phyloP scores from a whole-genome alignment of 176 grass and related monocot species.

The maize (Zea mays) region Zm-B73-REFERENCE-NAM-5.0 NC_050105.1:87376501-87377000 shows the following conservation, averaged over 20 bases:
- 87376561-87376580: too few relatives aligned
- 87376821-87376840: slow-evolving; percentile 63
- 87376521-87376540: too few relatives aligned
- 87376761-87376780: background rate
- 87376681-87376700: too few relatives aligned
- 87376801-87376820: slow-evolving; percentile 16
- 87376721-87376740: too few relatives aligned
- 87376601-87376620: too few relatives aligned
- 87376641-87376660: too few relatives aligned
- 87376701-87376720: too few relatives aligned
- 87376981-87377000: background rate
- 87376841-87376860: slow-evolving; percentile 75
- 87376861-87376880: background rate
- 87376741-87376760: too few relatives aligned
- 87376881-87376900: slow-evolving; percentile 74
- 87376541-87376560: too few relatives aligned
- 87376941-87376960: slow-evolving; percentile 54
- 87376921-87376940: slow-evolving; percentile 44
- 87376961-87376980: background rate
- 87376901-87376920: slow-evolving; percentile 79
- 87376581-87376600: too few relatives aligned
- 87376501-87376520: too few relatives aligned
- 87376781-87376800: background rate
- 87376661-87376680: background rate
- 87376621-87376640: too few relatives aligned